Base-by-base conservation (phyloP, 306 rosid genomes). In the Gynostemma pentaphyllum region DNA sequence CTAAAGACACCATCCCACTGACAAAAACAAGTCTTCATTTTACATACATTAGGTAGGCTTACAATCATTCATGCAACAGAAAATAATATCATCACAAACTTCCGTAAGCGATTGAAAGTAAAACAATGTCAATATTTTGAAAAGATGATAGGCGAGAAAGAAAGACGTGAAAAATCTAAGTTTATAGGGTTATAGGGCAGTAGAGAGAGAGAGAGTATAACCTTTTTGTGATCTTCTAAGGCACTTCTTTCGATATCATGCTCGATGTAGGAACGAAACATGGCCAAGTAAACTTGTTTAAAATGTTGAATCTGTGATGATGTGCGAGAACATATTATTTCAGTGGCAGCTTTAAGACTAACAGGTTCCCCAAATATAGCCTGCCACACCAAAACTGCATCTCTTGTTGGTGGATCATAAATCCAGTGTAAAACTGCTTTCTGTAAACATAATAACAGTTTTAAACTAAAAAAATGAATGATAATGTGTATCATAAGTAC, bases 341-440 rank as follows among this genome's bases (percentile, higher is more conserved):
- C 95, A 44, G 88, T 83, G 10, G 94, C 82, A 66, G 82, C 81
- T 78, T 72, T 79, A 41, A 85, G 78, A 68, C 75, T 73, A 19
- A 36, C 14, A 8, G 27, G 41, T n/a, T 66, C 69, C 50, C 72
- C 63, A 28, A 52, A 28, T 68, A 78, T 62, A 19, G 84, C 76
- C 65, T 83, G 74, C 71, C 28, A 68, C 45, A 87, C 53, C 36
- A 83, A 64, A 0, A 67, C 34, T 2, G 90, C 95, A 55, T 90
- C 97, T 1, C 95, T 77, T 26, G 73, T 81, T 0, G 81, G 82
- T 16, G 95, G 90, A 74, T 87, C 95, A 48, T 85, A 75, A 69
- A 90, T 78, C 97, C 97, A 90, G 28, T 85, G 86, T 45, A 83
- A 49, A 55, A 90, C 53, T 10, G 94, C 94, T 61, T 45, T 81